Evolutionary conservation across 176 grass and related monocot genomes (phyloP), one percentile per base, ranked within the genome.

Genomic region (Oryza coarctata): DNA sequence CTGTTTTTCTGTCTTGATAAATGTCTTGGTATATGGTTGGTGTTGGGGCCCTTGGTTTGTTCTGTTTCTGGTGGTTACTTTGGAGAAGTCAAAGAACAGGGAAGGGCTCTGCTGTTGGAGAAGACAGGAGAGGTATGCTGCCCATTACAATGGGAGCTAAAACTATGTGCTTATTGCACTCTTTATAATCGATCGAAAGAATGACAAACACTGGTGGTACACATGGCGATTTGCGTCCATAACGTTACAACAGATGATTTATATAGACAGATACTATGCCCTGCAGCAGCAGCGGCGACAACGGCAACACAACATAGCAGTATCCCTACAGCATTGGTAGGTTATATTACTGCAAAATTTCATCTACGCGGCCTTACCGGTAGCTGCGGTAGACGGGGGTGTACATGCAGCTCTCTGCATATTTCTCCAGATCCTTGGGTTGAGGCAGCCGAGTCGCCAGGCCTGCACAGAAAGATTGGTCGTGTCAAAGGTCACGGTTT

Each of bases 341-440:
- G 40, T 66, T 77, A 87, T 84, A 81, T 90, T 76, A 66, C 86
- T 78, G 31, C 82, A 90, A 95, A 95, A 90, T 74, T 73, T 88
- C 87, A 86, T 41, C 57, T 22, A 68, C n/a, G 17, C 49, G 0
- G 39, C n/a, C 14, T 87, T 81, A 99, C 47, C 91, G 82, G 80
- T 96, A 99, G 80, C 44, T 91, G 80, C 89, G 93, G 85, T 99
- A 99, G 63, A 80, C 30, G 3, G 97, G 97, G 34, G 68, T 85
- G 88, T 98, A 95, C 93, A 98, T 98, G 90, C 93, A 95, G 28
- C 93, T 94, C 87, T 99, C 93, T 25, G 93, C 93, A 35, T 99
- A 90, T 73, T 91, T 86, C 91, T 85, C 89, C 77, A 95, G 65
- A 73, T 99, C 81, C 9, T 70, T 84, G 0, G 96, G 96, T 35